phyloP scores from a whole-genome alignment of 202 grass and related monocot genomes.

The Thinopyrum obtusiflorum region DNA sequence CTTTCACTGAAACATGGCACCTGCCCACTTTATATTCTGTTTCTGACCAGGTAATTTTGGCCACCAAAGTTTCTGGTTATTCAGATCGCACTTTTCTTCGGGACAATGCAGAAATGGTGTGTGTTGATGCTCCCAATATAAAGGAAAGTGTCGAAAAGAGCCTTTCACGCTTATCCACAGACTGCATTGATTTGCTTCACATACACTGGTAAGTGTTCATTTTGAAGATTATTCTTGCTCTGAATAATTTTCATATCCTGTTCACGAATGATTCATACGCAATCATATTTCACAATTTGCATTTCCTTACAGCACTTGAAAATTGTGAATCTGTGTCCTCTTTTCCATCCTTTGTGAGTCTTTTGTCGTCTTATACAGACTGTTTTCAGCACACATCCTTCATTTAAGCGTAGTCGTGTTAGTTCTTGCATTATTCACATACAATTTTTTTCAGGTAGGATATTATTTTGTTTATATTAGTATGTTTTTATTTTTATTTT shows the following conservation, averaged over 20 bases:
- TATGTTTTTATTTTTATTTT: background rate
- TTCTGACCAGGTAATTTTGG: constrained; percentile 66
- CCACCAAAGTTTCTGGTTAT: constrained; percentile 89
- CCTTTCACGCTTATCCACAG: constrained; percentile 82
- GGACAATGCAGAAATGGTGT: constrained; percentile 54
- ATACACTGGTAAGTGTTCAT: constrained; percentile 80
- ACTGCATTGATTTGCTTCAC: constrained; percentile 96
- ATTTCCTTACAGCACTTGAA: background rate
- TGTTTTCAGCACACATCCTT: background rate
- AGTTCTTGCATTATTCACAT: background rate
- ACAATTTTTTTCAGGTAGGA: background rate
- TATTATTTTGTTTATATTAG: background rate
- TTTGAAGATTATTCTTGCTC: background rate
- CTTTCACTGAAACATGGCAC: background rate
- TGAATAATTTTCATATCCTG: background rate
- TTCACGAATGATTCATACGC: background rate
- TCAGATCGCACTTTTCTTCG: constrained; percentile 62
- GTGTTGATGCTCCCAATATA: constrained; percentile 81
- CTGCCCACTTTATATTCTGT: background rate
- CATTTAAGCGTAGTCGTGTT: background rate
- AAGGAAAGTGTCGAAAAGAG: constrained; percentile 93
- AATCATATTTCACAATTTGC: background rate
- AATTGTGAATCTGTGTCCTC: background rate
- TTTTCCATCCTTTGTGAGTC: background rate
- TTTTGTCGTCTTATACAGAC: background rate